These are phyloP conservation scores for Aschersonia sp. DNA, from an alignment of 2,329 filamentous ascomycete species.

Conservation along the genomic window DNA sequence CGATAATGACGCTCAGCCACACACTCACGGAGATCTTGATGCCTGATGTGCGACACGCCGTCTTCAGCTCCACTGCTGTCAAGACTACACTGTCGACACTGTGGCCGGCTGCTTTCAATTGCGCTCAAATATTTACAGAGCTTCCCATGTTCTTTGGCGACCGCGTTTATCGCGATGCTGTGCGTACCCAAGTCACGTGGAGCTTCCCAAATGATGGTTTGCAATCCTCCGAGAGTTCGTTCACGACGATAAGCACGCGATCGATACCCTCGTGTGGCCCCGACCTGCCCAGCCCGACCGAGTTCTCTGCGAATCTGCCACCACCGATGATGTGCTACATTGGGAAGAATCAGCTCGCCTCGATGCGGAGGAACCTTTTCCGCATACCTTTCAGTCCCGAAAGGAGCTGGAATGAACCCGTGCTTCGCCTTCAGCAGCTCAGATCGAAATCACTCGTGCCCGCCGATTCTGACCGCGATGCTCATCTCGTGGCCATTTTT, in stretches of 20 bases:
- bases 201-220: constrained; percentile 17
- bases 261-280: constrained; percentile 14
- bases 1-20: constrained; percentile 26
- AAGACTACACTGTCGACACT: constrained; percentile 28
- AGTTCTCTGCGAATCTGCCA: constrained; percentile 11
- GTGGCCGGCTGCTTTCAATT: constrained; percentile 22
- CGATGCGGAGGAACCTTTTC: constrained; percentile 32
- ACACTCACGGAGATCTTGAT: constrained; percentile 29
- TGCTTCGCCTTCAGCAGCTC: constrained; percentile 30
- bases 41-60: constrained; percentile 15
- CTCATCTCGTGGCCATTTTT: constrained; percentile 36
- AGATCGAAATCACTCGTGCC: constrained; percentile 33
- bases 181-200: constrained; percentile 38
- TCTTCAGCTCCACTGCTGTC: constrained; percentile 25
- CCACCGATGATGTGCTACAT: constrained; percentile 27
- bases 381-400: constrained; percentile 26
- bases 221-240: constrained; percentile 15
- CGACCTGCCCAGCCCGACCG: constrained; percentile 7
- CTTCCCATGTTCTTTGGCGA: constrained; percentile 35
- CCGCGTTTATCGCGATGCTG: constrained; percentile 26
- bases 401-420: constrained; percentile 27
- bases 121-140: constrained; percentile 19
- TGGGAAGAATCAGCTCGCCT: constrained; percentile 28
- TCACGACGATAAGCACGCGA: constrained; percentile 22
- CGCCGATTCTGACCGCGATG: constrained; percentile 32